A percentile compares a stretch with the other conserved stretches of the same genome.
These are phyloP conservation scores for Lathyrus sativus DNA, from an alignment of 306 rosid genomes.

Conservation along the genomic window DNA sequence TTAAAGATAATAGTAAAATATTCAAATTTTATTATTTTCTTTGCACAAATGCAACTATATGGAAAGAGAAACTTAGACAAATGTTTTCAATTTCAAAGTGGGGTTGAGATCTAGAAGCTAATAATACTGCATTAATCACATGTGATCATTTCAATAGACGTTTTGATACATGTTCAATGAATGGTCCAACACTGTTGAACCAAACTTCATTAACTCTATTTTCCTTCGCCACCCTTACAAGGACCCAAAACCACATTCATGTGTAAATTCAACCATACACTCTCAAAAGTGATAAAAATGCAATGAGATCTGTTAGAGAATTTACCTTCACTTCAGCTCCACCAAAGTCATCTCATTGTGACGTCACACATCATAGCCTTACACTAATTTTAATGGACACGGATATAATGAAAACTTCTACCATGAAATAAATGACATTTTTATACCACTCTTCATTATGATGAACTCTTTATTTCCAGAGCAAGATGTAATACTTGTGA, in stretches of 20 bases:
- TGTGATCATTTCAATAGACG: slow-evolving; percentile 40
- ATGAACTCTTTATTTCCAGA: slow-evolving; percentile 31
- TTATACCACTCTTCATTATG: slow-evolving; percentile 64
- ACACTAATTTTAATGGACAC: slow-evolving; percentile 49
- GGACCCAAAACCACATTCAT: background rate
- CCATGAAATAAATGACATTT: slow-evolving; percentile 58
- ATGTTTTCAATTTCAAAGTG: background rate
- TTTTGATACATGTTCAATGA: slow-evolving; percentile 50
- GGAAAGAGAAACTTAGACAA: too few relatives aligned
- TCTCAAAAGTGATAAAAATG: slow-evolving; percentile 39
- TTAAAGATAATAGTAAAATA: too few relatives aligned
- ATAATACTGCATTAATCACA: slow-evolving; percentile 4
- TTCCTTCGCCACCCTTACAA: background rate
- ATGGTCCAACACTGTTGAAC: slow-evolving; percentile 43
- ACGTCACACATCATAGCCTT: slow-evolving; percentile 45
- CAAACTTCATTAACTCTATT: slow-evolving; percentile 40
- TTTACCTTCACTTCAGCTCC: slow-evolving; percentile 42
- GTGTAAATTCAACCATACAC: slow-evolving; percentile 53
- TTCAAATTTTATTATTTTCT: background rate
- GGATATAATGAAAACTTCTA: slow-evolving; percentile 61
- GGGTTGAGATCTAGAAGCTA: background rate
- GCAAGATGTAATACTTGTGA: slow-evolving; percentile 45
- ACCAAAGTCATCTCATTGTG: slow-evolving; percentile 33
- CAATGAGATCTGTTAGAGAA: slow-evolving; percentile 43
- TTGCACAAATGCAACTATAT: slow-evolving; percentile 23